Base-by-base conservation (phyloP, 2,329 filamentous ascomycete genomes). In the Epicoccum sorghinum region DNA sequence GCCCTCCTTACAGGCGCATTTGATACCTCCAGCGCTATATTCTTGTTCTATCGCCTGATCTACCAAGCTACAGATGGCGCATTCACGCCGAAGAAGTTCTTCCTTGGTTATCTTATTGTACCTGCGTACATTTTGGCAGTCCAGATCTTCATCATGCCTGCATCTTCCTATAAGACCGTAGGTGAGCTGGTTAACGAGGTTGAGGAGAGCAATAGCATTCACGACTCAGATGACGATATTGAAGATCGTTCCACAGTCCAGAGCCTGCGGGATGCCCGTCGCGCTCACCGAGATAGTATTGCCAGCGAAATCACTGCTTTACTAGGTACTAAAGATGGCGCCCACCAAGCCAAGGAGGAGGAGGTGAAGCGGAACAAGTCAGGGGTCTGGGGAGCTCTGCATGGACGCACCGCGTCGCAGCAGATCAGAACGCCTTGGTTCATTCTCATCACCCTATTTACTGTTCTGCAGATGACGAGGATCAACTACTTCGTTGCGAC, bases 401-500 rank as follows among this genome's bases (percentile, higher is more conserved):
- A 96, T 69, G 86, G 86, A 45, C 80, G 82, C 61, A 84, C 88
- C 0, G 89, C 90, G 0, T 67, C 81, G 22, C 77, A 90, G 65
- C 93, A 97, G 75, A 89, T 96, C 61, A 74, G 78, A 7, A 90
- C 88, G 2, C 88, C 88, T 0, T 96, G 91, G 91, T 96, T 95
- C 72, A 79, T 91, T 14, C 81, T 96, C 45, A 91, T 96, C 65
- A 90, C 90, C 9, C 74, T 91, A 10, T 95, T 96, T 74, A 96
- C 91, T 1, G 75, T 82, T 30, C 61, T 83, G 1, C 80, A 83
- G 68, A 85, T 82, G 78, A 88, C 96, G 59, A 83, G 79, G 8
- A 96, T 96, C 80, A 96, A 96, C 77, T 96, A 93, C 78, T 96
- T 96, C 67, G 90, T 96, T 42, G 91, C 92, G 1, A 96, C 92